Evolutionary conservation across 352 stramenopile genomes (phyloP).

Genomic region (Globisporangium rhizosaccharum): DNA sequence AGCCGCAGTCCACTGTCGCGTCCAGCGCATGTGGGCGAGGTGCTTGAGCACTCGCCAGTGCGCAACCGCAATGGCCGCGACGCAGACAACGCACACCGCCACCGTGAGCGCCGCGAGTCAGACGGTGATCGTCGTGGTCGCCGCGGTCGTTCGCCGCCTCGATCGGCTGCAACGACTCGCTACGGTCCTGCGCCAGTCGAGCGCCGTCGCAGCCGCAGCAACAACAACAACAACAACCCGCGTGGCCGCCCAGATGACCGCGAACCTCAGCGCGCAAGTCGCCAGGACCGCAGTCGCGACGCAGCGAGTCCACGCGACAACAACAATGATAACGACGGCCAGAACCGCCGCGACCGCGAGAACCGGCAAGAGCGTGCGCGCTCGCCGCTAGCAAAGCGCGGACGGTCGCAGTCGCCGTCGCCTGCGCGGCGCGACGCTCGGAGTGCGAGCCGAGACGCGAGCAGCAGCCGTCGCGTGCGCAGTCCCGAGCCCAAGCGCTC

Average conservation of each 20-base stretch:
- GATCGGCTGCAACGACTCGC: constrained; percentile 11
- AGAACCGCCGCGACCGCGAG: not conserved
- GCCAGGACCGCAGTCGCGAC: not conserved
- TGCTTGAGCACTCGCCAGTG: too few species aligned
- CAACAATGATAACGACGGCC: not conserved
- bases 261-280: not conserved
- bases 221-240: not conserved
- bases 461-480: not conserved
- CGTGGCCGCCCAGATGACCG: constrained; percentile 4
- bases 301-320: not conserved
- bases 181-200: constrained; percentile 1
- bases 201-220: constrained; percentile 1
- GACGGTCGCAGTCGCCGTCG: constrained; percentile 33
- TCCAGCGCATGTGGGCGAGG: not conserved
- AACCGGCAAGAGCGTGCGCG: not conserved
- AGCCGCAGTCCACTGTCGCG: constrained; percentile 7
- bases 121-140: constrained; percentile 3
- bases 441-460: not conserved
- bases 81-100: not conserved
- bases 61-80: not conserved
- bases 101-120: constrained; percentile 5
- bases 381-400: constrained; percentile 12
- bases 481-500: constrained; percentile 8
- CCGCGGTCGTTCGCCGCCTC: constrained; percentile 19
- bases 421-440: constrained; percentile 17